Conservation (phyloP, 1,139 yeast species). For the Meyerozyma guilliermondii region DNA sequence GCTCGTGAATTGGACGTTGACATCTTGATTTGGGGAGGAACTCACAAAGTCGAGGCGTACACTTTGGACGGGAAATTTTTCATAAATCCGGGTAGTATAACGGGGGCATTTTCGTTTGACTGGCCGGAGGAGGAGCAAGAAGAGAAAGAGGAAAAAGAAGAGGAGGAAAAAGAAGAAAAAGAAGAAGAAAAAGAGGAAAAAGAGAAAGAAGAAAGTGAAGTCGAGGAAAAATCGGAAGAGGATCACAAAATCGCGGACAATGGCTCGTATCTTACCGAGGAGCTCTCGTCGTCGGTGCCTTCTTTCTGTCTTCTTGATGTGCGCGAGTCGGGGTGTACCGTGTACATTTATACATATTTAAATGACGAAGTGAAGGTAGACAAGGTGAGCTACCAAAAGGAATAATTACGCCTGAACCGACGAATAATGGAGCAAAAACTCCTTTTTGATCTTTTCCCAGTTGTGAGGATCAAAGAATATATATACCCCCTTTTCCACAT, state of each 20-base stretch:
- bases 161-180: constrained; percentile 15
- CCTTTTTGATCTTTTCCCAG: constrained; percentile 93
- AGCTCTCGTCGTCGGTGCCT: constrained; percentile 46
- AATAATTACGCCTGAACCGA: constrained; percentile 44
- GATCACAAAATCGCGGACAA: constrained; percentile 6
- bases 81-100: constrained; percentile 92
- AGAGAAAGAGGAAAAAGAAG: constrained; percentile 27
- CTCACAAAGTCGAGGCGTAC: constrained; percentile 89
- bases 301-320: constrained; percentile 86
- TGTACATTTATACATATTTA: constrained; percentile 78
- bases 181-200: constrained; percentile 9
- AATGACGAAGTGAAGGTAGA: constrained; percentile 89
- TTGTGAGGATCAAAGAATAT: constrained; percentile 93
- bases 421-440: constrained; percentile 64
- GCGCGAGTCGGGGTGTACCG: constrained; percentile 69
- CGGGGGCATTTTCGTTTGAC: constrained; percentile 73
- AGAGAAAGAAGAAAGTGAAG: constrained; percentile 7
- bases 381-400: constrained; percentile 76
- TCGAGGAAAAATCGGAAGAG: constrained; percentile 3
- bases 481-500: constrained; percentile 92
- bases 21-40: constrained; percentile 92
- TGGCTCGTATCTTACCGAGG: constrained; percentile 5
- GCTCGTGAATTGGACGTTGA: constrained; percentile 94
- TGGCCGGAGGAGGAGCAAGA: constrained; percentile 35
- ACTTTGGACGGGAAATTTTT: constrained; percentile 90